Evolutionary conservation across 495 filamentous ascomycete genomes (phyloP).

Genomic region (Lasiosphaeria ovina): DNA sequence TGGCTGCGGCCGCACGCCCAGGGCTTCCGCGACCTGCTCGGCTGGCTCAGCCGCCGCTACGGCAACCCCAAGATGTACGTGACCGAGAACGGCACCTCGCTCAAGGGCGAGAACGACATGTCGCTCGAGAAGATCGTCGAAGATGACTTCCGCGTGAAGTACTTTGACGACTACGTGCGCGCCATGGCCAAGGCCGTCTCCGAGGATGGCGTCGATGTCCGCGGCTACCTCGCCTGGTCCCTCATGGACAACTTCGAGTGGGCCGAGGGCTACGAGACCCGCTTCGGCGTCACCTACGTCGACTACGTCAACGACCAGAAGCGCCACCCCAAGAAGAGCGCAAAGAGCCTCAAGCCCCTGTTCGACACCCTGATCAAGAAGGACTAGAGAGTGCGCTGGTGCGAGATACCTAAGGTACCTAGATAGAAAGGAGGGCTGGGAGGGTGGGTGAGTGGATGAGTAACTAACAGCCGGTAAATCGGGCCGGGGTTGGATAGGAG

Average conservation of each 20-base stretch:
- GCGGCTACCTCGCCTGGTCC: conserved; percentile 76
- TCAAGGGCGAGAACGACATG: conserved; percentile 77
- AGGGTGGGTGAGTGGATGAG: too few relatives aligned
- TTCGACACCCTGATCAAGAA: conserved; percentile 59
- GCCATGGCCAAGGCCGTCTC: conserved; percentile 66
- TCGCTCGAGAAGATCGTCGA: conserved; percentile 64
- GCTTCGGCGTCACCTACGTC: conserved; percentile 75
- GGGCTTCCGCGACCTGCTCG: conserved; percentile 73
- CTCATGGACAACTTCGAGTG: conserved; percentile 73
- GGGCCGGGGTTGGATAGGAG: too few relatives aligned
- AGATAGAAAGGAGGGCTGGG: background rate
- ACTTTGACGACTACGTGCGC: conserved; percentile 69
- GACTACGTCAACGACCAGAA: conserved; percentile 74
- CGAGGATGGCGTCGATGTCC: conserved; percentile 68
- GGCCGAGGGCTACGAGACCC: conserved; percentile 81
- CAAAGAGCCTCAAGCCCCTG: conserved; percentile 60
- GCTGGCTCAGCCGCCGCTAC: conserved; percentile 78
- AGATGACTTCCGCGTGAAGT: conserved; percentile 72
- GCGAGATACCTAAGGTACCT: too few relatives aligned
- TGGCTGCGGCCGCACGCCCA: conserved; percentile 70
- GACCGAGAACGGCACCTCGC: conserved; percentile 77
- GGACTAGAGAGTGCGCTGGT: conserved; percentile 19
- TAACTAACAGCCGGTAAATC: too few relatives aligned
- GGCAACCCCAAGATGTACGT: conserved; percentile 72
- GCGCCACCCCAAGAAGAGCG: conserved; percentile 76